phyloP scores from a whole-genome alignment of 2,329 filamentous ascomycete genomes.

The Colletotrichum navitas region DNA sequence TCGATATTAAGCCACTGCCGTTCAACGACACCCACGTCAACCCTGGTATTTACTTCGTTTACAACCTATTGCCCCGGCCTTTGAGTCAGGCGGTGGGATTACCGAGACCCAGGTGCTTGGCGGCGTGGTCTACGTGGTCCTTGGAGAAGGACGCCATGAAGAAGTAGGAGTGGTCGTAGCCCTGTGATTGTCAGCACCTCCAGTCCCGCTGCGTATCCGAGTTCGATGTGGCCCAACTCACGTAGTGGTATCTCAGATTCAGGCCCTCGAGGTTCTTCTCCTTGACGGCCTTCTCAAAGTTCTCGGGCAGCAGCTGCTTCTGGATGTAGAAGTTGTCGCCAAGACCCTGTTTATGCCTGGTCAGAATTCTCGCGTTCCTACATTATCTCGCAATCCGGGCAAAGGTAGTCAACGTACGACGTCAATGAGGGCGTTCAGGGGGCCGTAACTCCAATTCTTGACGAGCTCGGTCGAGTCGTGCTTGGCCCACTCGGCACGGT shows the following conservation, averaged over 20 bases:
- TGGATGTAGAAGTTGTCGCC: constrained; percentile 98
- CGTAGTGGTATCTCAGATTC: constrained; percentile 84
- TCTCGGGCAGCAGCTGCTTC: constrained; percentile 92
- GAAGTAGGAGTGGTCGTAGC: constrained; percentile 97
- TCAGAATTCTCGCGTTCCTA: background rate
- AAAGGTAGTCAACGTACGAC: constrained; percentile 69
- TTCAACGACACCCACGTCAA: background rate
- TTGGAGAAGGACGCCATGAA: constrained; percentile 93
- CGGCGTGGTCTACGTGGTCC: constrained; percentile 92
- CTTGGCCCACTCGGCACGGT: constrained; percentile 83
- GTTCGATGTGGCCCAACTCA: constrained; percentile 51
- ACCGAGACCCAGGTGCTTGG: constrained; percentile 76
- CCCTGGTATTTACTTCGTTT: constrained; percentile 22
- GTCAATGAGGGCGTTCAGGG: constrained; percentile 86
- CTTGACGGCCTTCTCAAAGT: constrained; percentile 84
- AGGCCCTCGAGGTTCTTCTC: constrained; percentile 80
- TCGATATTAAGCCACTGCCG: background rate
- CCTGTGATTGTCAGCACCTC: constrained; percentile 56
- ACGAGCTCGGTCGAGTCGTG: constrained; percentile 95
- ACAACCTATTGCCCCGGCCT: constrained; percentile 31
- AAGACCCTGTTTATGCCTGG: constrained; percentile 72
- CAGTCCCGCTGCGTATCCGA: background rate
- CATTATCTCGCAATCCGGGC: background rate
- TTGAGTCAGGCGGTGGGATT: constrained; percentile 33
- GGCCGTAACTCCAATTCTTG: constrained; percentile 74